These are phyloP conservation scores for Imleria badia DNA, from an alignment of 768 basidiomycete species.

Conservation along the genomic window DNA sequence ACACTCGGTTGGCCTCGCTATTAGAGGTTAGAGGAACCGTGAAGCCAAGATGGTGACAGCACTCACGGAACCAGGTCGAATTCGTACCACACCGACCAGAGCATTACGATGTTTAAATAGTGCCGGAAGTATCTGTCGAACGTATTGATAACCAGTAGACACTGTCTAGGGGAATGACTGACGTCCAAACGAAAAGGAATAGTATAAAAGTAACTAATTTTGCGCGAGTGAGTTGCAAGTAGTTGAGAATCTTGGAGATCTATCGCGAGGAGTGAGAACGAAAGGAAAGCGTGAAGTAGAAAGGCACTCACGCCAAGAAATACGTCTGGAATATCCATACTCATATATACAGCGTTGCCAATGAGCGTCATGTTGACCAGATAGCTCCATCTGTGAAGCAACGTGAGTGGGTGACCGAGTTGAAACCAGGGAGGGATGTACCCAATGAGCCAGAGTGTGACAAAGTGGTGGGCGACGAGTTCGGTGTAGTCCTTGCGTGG, in stretches of 20 bases:
- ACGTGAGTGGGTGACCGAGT: neutral
- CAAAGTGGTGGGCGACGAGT: conserved; percentile 86
- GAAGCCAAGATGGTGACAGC: neutral
- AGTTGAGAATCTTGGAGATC: conserved; percentile 88
- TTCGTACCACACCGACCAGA: conserved; percentile 85
- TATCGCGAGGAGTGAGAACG: conserved; percentile 29
- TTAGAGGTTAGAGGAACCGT: conserved; percentile 1
- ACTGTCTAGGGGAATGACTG: conserved; percentile 31
- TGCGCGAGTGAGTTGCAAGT: conserved; percentile 65
- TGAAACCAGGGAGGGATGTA: conserved; percentile 36
- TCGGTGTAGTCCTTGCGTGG: conserved; percentile 90
- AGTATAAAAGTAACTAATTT: conserved; percentile 62
- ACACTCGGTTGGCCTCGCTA: conserved; percentile 56
- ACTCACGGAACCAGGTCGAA: conserved; percentile 74
- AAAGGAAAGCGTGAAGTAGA: neutral
- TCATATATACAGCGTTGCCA: conserved; percentile 89
- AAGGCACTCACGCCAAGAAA: conserved; percentile 70
- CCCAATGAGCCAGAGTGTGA: conserved; percentile 94
- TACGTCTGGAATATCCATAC: conserved; percentile 95
- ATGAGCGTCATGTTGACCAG: conserved; percentile 78
- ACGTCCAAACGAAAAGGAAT: conserved; percentile 83
- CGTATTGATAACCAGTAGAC: neutral
- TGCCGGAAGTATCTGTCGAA: conserved; percentile 84
- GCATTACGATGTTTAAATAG: conserved; percentile 81
- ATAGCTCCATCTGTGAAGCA: conserved; percentile 72